These are phyloP conservation scores for Kodamaea anthophila DNA, from an alignment of 1,139 yeast genomes.

Conservation along the genomic window DNA sequence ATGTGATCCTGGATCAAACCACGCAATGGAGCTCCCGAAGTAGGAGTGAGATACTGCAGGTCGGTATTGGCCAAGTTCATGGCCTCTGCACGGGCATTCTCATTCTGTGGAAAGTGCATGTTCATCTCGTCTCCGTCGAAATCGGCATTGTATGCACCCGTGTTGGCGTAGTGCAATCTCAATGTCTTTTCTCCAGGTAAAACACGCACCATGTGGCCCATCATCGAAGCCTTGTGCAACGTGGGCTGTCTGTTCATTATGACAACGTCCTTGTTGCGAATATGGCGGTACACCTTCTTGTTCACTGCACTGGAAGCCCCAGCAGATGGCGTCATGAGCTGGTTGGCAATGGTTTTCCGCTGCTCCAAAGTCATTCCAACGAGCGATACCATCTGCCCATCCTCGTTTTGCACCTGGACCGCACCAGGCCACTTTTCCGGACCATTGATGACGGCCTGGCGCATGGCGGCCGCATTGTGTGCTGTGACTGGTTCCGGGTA, in stretches of 20 bases:
- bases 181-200: constrained; percentile 96
- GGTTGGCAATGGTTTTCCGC: constrained; percentile 94
- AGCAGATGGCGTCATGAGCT: constrained; percentile 77
- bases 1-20: constrained; percentile 99
- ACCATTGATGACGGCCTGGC: constrained; percentile 95
- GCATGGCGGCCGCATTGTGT: constrained; percentile 80
- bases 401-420: constrained; percentile 90
- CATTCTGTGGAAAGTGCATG: constrained; percentile 99
- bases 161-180: constrained; percentile 95
- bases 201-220: constrained; percentile 98
- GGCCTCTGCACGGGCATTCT: constrained; percentile 96
- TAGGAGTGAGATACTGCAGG: constrained; percentile 94
- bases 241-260: constrained; percentile 99
- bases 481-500: constrained; percentile 99
- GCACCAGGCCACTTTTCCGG: constrained; percentile 99
- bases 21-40: constrained; percentile 96
- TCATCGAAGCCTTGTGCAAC: constrained; percentile 98
- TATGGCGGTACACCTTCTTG: constrained; percentile 92
- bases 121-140: constrained; percentile 99
- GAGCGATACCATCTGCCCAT: constrained; percentile 79
- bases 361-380: constrained; percentile 89
- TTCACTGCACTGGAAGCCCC: constrained; percentile 49
- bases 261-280: constrained; percentile 91
- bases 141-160: constrained; percentile 98
- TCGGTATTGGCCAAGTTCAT: constrained; percentile 92